Conservation (phyloP, 1,139 yeast species). For the Scheffersomyces lignicola region DNA sequence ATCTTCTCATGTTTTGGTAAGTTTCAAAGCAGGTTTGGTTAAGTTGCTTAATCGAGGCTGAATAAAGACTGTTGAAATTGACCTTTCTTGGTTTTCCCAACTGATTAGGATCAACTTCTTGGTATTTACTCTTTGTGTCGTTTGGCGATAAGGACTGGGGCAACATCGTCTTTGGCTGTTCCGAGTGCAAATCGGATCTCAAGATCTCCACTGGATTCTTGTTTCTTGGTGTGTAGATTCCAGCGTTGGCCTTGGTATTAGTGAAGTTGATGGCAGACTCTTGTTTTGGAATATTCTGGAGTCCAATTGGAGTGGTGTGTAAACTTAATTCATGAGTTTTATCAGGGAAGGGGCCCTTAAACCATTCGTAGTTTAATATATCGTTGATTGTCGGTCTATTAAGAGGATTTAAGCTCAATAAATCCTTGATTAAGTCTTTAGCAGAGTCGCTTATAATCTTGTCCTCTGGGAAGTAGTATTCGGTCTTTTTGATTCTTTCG, state of each 20-base stretch:
- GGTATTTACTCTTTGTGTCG: slow-evolving; percentile 84
- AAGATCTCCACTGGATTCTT: slow-evolving; percentile 71
- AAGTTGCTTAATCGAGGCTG: slow-evolving; percentile 40
- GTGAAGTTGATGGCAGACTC: slow-evolving; percentile 73
- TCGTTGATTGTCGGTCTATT: slow-evolving; percentile 81
- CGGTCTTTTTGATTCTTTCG: slow-evolving; percentile 84
- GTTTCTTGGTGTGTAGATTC: slow-evolving; percentile 55
- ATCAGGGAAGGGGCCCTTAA: slow-evolving; percentile 82
- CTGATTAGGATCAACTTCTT: slow-evolving; percentile 56
- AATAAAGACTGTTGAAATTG: slow-evolving; percentile 42
- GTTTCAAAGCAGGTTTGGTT: slow-evolving; percentile 43
- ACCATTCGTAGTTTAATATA: slow-evolving; percentile 80
- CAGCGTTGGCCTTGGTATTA: slow-evolving; percentile 62
- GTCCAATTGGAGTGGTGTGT: slow-evolving; percentile 56
- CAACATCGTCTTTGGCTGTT: slow-evolving; percentile 66
- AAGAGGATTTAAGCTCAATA: slow-evolving; percentile 76
- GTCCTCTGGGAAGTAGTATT: slow-evolving; percentile 78
- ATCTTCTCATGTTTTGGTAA: slow-evolving; percentile 41
- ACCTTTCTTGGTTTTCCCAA: slow-evolving; percentile 42
- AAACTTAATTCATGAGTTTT: slow-evolving; percentile 63
- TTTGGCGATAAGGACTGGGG: slow-evolving; percentile 93
- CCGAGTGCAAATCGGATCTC: slow-evolving; percentile 68
- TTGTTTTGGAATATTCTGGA: slow-evolving; percentile 53
- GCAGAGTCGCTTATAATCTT: slow-evolving; percentile 73
- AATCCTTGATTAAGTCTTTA: slow-evolving; percentile 63